Base-by-base conservation (phyloP, 768 basidiomycete species). In the Grammothele lineata region DNA sequence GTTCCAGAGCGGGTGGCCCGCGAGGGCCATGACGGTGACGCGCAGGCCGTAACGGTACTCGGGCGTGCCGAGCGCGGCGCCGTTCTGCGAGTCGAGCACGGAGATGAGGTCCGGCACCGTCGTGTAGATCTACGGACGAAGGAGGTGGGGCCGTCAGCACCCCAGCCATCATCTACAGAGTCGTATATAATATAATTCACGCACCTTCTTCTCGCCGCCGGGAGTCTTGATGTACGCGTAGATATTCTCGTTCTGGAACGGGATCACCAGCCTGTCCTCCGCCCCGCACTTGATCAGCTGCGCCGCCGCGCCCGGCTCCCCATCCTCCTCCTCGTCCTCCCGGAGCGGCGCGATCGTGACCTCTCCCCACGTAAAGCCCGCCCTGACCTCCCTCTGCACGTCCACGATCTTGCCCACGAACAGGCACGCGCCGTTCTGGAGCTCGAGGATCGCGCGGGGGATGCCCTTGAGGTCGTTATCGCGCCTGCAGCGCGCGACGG, bases 81-180 rank as follows among this genome's bases (percentile, higher is more conserved):
- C 83, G 47, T 67, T 79, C 53, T 81, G 80, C 18, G 78, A 74
- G 53, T 86, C 83, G 10, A 85, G 62, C 11, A 85, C 76, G 0
- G 76, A 68, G 44, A 85, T 81, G 21, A 86, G 68, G 59, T 85
- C 83, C 4, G 83, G 84, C 11, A 86, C 83, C 26, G 73, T 71
- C 24, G 73, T 77, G 1, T 77, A 62, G 32, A 80, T 65, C 72
- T 77, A 33, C 27, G 14, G n/a, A n/a, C n/a, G n/a, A n/a, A n/a
- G n/a, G n/a, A n/a, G n/a, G n/a, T n/a, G 40, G 54, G n/a, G n/a
- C n/a, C n/a, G n/a, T n/a, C 27, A 7, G 27, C 27, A 30, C 27
- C 7, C 27, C 27, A 7, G 27, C 8, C 14, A 30, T 30, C 14
- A 7, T 14, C 27, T 14, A 30, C 27, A 7, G 14, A 30, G 27